Percentiles rank a stretch among this genome's conserved stretches.
phyloP scores from a whole-genome alignment of 192 early-diverging fungal species.

The Geosiphon pyriformis region DNA sequence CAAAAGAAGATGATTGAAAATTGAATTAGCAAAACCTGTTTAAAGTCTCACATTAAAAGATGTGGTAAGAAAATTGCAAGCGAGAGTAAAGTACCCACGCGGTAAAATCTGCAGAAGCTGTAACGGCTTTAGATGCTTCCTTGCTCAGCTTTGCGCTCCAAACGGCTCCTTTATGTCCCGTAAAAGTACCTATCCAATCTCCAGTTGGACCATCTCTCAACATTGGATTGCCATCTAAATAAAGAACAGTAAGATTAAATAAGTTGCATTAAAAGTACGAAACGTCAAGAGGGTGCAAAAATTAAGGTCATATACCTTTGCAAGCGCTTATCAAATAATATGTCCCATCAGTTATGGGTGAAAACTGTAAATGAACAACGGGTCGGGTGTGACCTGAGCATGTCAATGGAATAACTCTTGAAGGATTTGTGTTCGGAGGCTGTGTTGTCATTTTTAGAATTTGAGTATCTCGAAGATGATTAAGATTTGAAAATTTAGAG shows the following conservation, averaged over 20 bases:
- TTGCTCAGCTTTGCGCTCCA: slow-evolving; percentile 78
- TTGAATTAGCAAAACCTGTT: too few species aligned
- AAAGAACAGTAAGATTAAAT: slow-evolving; percentile 9
- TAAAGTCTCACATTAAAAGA: too few species aligned
- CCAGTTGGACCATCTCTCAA: slow-evolving; percentile 82
- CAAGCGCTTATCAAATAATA: slow-evolving; percentile 85
- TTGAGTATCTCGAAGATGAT: not conserved
- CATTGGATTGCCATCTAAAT: slow-evolving; percentile 76
- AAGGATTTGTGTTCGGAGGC: slow-evolving; percentile 30
- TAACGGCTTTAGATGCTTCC: slow-evolving; percentile 76
- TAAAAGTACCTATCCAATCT: slow-evolving; percentile 90
- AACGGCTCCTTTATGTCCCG: slow-evolving; percentile 89
- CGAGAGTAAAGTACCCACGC: slow-evolving; percentile 50
- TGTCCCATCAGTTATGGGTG: slow-evolving; percentile 63
- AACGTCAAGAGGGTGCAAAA: too few species aligned
- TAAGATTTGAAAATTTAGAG: not conserved
- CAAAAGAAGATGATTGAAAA: too few species aligned
- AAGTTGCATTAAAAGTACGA: too few species aligned
- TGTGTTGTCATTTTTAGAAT: slow-evolving; percentile 15
- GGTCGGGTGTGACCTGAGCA: slow-evolving; percentile 89
- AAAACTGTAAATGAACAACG: slow-evolving; percentile 84
- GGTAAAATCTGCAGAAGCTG: slow-evolving; percentile 91
- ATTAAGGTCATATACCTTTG: slow-evolving; percentile 56
- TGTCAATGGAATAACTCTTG: slow-evolving; percentile 68
- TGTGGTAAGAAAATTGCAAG: not conserved